Percentiles rank a stretch among this genome's conserved stretches.
Evolutionary conservation across 108 stramenopile species (phyloP).

Genomic region (Nitzschia putrida): DNA sequence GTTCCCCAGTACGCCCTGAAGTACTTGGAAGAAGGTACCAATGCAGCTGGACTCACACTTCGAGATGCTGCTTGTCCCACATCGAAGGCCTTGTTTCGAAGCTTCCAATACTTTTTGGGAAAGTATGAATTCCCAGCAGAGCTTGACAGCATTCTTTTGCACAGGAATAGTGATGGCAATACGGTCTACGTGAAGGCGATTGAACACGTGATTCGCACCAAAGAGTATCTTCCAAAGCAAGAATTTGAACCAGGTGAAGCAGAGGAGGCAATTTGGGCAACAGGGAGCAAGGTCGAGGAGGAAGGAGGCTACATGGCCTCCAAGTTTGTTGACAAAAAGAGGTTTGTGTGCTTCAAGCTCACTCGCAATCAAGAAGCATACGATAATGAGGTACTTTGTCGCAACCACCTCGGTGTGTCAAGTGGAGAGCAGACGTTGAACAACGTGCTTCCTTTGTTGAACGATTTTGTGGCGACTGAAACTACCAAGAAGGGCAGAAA

Average conservation of each 20-base stretch:
- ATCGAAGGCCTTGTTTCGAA: constrained; percentile 41
- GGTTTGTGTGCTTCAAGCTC: constrained; percentile 64
- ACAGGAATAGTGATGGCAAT: constrained; percentile 38
- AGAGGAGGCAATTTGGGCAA: constrained; percentile 52
- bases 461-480: constrained; percentile 26
- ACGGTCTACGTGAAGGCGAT: constrained; percentile 45
- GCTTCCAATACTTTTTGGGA: constrained; percentile 48
- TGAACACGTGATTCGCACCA: constrained; percentile 39
- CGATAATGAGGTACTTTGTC: constrained; percentile 58
- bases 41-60: constrained; percentile 29
- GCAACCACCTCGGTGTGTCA: constrained; percentile 37
- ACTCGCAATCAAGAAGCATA: constrained; percentile 50
- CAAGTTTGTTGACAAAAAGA: constrained; percentile 35
- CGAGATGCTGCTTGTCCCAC: constrained; percentile 48
- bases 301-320: constrained; percentile 33
- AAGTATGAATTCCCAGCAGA: constrained; percentile 47
- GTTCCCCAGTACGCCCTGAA: constrained; percentile 35
- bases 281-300: constrained; percentile 41
- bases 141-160: constrained; percentile 35
- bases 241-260: constrained; percentile 41
- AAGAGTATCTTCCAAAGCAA: constrained; percentile 33
- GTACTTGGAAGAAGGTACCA: constrained; percentile 26
- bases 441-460: constrained; percentile 34
- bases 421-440: constrained; percentile 8
- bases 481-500: constrained; percentile 35